A percentile compares a stretch with the other conserved stretches of the same genome.
Conservation (phyloP, 495 filamentous ascomycete species). For the Podospora pseudocomata region DNA sequence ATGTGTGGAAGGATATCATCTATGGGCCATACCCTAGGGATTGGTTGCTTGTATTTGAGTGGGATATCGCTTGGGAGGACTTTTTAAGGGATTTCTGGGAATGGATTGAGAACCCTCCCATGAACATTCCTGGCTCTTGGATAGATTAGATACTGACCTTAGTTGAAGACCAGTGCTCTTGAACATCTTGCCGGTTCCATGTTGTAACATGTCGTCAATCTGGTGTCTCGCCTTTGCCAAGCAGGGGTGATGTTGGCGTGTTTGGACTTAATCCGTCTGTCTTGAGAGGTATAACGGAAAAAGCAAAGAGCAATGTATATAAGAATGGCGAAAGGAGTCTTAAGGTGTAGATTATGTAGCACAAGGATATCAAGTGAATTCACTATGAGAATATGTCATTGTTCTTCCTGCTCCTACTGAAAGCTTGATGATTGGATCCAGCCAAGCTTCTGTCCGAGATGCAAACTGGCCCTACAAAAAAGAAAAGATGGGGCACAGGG, state of each 20-base stretch:
- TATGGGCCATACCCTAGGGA: not conserved
- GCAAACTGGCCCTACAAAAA: conserved; percentile 7
- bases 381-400: too few species aligned
- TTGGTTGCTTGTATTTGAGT: not conserved
- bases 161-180: not conserved
- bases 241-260: not conserved
- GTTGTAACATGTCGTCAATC: not conserved
- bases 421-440: not conserved
- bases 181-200: too few species aligned
- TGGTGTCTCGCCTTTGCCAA: not conserved
- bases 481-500: not conserved
- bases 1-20: not conserved
- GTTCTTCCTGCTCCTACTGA: too few species aligned
- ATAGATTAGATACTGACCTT: not conserved
- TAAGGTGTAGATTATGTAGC: not conserved
- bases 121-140: not conserved
- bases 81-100: not conserved
- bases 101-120: not conserved
- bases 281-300: not conserved
- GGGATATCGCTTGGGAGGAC: not conserved
- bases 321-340: not conserved
- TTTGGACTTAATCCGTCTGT: not conserved
- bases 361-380: not conserved
- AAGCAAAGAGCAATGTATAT: not conserved
- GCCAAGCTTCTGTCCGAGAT: not conserved